Evolutionary conservation across 1,139 yeast species (phyloP), one percentile per base, ranked within the genome.

Genomic region (Sugiyamaella neomexicana): DNA sequence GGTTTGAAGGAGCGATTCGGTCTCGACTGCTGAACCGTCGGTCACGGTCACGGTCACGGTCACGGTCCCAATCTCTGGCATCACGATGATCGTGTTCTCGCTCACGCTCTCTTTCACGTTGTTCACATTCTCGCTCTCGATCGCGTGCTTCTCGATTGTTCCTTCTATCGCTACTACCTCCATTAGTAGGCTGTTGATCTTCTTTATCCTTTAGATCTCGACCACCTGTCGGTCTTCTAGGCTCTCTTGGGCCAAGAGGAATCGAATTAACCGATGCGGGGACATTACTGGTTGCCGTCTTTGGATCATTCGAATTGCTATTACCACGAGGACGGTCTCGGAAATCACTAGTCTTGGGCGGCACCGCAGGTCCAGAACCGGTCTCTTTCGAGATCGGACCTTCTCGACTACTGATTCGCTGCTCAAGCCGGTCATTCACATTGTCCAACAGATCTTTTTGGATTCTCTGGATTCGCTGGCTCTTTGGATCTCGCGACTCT

Each of bases 121-220:
- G 45, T 2, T 46, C 52, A 10, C 57, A 15, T 8, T 54, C 59
- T 12, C 58, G 57, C 13, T 58, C 60, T 4, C 56, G 52, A 31
- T 50, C 51, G 2, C 54, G 52, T 2, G 36, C 17, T 42, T 51
- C 45, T 5, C 50, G 46, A 37, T 38, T 42, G 16, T 41, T 42
- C 32, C 54, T 51, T 50, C 41, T 12, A 34, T 40, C 38, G 16
- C 48, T 27, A 20, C 29, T 32, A 10, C 23, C 38, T 23, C 39
- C 34, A 16, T 13, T 27, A 25, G 39, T 2, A 12, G 40, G 45
- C 7, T 46, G 13, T 10, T 27, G 38, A 10, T 29, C 43, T 25
- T 38, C 49, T 36, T 40, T 46, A 10, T 42, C 36, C 12, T 39
- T 23, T 20, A 36, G 46, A 15, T 27, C 40, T 25, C 52, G 25